These are phyloP conservation scores for Neonectria punicea DNA, from an alignment of 2,329 filamentous ascomycete genomes.

Conservation along the genomic window DNA sequence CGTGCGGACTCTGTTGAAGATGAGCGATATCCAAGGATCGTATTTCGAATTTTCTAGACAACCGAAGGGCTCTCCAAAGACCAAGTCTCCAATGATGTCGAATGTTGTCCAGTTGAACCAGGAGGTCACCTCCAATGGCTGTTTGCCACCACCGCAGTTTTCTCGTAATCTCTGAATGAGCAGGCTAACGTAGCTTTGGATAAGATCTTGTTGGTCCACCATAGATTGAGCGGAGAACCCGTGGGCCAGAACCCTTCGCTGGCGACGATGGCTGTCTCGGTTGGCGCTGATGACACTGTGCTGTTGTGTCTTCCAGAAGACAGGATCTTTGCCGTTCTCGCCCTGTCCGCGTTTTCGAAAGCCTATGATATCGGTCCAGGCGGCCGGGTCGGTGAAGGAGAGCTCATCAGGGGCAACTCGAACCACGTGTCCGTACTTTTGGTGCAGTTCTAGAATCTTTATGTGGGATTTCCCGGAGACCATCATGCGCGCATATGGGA, in stretches of 20 bases:
- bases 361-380: conserved; percentile 21
- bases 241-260: conserved; percentile 31
- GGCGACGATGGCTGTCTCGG: conserved; percentile 21
- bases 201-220: conserved; percentile 38
- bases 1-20: conserved; percentile 26
- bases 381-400: conserved; percentile 27
- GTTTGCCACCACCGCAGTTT: conserved; percentile 21
- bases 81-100: conserved; percentile 45
- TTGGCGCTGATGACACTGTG: conserved; percentile 19
- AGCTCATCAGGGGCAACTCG: conserved; percentile 53
- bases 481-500: neutral
- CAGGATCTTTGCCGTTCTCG: conserved; percentile 5
- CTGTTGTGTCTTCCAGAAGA: neutral
- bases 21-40: conserved; percentile 38
- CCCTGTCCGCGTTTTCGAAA: neutral
- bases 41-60: conserved; percentile 33
- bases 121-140: conserved; percentile 35
- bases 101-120: conserved; percentile 47
- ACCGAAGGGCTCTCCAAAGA: conserved; percentile 43
- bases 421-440: conserved; percentile 48
- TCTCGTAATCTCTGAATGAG: conserved; percentile 52
- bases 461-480: neutral
- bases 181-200: conserved; percentile 52
- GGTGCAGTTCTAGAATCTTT: conserved; percentile 25
- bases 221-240: conserved; percentile 41